phyloP scores from a whole-genome alignment of 1,284 basidiomycete species.

The Austroboletus novae-zelandiae region DNA sequence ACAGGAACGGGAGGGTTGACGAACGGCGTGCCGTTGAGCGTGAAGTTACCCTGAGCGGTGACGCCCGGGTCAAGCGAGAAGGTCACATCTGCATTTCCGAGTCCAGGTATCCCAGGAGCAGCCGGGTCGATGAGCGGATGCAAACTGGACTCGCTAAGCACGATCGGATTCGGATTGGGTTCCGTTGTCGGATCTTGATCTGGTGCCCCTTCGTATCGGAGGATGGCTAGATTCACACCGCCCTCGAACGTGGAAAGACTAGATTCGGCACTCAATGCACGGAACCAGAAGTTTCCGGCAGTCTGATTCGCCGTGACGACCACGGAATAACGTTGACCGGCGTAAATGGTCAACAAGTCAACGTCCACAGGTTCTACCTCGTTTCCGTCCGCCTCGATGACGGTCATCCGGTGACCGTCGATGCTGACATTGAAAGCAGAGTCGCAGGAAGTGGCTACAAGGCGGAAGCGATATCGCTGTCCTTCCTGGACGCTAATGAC shows the following conservation, averaged over 20 bases:
- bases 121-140: constrained; percentile 33
- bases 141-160: constrained; percentile 32
- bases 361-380: constrained; percentile 40
- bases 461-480: constrained; percentile 32
- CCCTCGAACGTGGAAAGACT: constrained; percentile 25
- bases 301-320: constrained; percentile 22
- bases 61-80: constrained; percentile 18
- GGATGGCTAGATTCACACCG: constrained; percentile 49
- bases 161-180: constrained; percentile 28
- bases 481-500: constrained; percentile 32
- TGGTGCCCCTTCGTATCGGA: constrained; percentile 50
- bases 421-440: constrained; percentile 40
- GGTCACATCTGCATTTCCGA: constrained; percentile 31
- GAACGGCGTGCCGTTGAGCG: constrained; percentile 20
- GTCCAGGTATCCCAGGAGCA: constrained; percentile 29
- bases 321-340: constrained; percentile 30
- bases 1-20: constrained; percentile 15
- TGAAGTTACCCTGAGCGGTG: neutral
- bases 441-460: constrained; percentile 37
- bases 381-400: constrained; percentile 51
- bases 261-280: constrained; percentile 19
- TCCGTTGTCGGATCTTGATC: constrained; percentile 43
- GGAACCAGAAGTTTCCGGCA: constrained; percentile 46
- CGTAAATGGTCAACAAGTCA: constrained; percentile 39
- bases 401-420: constrained; percentile 41